phyloP scores from a whole-genome alignment of 75 land plant species.

The Selaginella moellendorffii region DNA sequence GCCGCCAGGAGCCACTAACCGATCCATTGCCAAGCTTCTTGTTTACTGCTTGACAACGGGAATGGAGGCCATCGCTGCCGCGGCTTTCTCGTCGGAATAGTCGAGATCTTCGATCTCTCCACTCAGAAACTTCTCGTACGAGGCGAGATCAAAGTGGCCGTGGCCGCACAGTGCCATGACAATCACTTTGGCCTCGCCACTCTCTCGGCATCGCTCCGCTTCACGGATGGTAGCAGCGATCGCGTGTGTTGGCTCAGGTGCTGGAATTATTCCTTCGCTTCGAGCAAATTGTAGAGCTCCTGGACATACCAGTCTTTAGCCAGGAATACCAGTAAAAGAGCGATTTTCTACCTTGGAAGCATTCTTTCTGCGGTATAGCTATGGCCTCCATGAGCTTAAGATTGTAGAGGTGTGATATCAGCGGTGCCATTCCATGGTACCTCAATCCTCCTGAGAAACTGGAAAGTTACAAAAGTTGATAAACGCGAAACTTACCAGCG shows the following conservation, averaged over 20 bases:
- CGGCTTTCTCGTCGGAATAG: slow-evolving; percentile 41
- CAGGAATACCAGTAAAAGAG: not conserved
- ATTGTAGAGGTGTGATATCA: slow-evolving; percentile 78
- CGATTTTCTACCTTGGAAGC: slow-evolving; percentile 74
- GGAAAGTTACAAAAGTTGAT: not conserved
- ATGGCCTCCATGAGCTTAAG: slow-evolving; percentile 76
- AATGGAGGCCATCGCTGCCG: slow-evolving; percentile 23
- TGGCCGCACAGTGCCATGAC: slow-evolving; percentile 88
- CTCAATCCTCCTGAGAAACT: slow-evolving; percentile 53
- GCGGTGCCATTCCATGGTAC: slow-evolving; percentile 97
- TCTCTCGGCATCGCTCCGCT: slow-evolving; percentile 62
- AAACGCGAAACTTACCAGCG: slow-evolving; percentile 39
- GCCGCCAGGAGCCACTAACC: no score
- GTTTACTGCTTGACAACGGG: no score
- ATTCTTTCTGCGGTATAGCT: slow-evolving; percentile 69
- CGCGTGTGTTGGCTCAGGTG: slow-evolving; percentile 93
- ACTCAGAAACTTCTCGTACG: slow-evolving; percentile 73
- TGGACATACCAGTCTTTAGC: slow-evolving; percentile 11
- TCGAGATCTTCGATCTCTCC: slow-evolving; percentile 59
- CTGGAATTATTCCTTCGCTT: slow-evolving; percentile 77
- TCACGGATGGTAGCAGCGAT: slow-evolving; percentile 87
- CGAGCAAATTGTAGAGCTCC: slow-evolving; percentile 78
- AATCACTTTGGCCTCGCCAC: slow-evolving; percentile 69
- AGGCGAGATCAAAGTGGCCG: slow-evolving; percentile 77
- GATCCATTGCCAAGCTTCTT: no score